These are phyloP conservation scores for Dactylellina cionopaga DNA, from an alignment of 2,329 filamentous ascomycete genomes.

Conservation along the genomic window DNA sequence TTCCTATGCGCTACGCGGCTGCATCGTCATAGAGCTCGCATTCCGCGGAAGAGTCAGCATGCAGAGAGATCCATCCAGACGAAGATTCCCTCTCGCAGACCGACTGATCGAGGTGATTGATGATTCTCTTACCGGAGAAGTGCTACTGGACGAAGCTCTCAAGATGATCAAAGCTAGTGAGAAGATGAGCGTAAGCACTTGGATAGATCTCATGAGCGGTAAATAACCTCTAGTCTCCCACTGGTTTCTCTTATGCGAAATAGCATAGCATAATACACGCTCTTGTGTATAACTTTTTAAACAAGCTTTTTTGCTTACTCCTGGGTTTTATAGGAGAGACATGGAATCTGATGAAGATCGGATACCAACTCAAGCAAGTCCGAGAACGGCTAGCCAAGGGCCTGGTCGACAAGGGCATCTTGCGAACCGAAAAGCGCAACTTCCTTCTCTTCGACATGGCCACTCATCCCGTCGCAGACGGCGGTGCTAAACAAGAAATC, in stretches of 20 bases:
- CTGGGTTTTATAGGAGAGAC: conserved; percentile 99
- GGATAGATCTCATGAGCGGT: conserved; percentile 99
- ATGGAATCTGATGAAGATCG: conserved; percentile 99
- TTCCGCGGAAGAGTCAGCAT: conserved; percentile 97
- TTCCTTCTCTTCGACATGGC: conserved; percentile 99
- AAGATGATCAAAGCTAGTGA: conserved; percentile 99
- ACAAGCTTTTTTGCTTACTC: conserved; percentile 50
- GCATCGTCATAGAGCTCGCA: conserved; percentile 96
- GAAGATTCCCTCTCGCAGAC: conserved; percentile 91
- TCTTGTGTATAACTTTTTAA: conserved; percentile 18
- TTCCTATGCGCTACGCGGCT: conserved; percentile 94
- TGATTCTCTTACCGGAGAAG: conserved; percentile 94
- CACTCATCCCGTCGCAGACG: conserved; percentile 94
- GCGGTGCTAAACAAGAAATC: conserved; percentile 97
- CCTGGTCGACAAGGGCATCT: conserved; percentile 96
- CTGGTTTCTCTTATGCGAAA: conserved; percentile 44
- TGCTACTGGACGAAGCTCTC: conserved; percentile 93
- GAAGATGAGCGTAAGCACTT: conserved; percentile 99
- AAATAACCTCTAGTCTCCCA: conserved; percentile 59
- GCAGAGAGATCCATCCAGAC: conserved; percentile 92
- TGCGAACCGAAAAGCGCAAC: conserved; percentile 98
- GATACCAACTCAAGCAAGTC: conserved; percentile 99
- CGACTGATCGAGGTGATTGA: conserved; percentile 96
- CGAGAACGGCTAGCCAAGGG: conserved; percentile 97
- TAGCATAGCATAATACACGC: conserved; percentile 4